A percentile compares a stretch with the other conserved stretches of the same genome.
These are phyloP conservation scores for Puya raimondii DNA, from an alignment of 176 grass and related monocot species.

Conservation along the genomic window DNA sequence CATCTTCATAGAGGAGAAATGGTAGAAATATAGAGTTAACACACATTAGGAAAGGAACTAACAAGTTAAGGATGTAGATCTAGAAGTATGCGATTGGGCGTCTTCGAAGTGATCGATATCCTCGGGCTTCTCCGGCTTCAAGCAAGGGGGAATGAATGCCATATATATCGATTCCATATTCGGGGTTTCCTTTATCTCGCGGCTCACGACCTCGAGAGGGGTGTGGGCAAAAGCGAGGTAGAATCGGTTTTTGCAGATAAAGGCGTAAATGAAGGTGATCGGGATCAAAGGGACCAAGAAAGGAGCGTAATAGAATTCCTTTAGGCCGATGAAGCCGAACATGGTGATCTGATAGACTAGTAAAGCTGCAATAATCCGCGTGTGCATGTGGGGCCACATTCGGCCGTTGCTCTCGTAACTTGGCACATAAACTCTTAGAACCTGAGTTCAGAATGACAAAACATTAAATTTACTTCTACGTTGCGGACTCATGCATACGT, in stretches of 20 bases:
- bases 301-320: conserved; percentile 11
- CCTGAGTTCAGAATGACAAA: conserved; percentile 27
- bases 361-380: conserved; percentile 46
- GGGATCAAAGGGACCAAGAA: conserved; percentile 33
- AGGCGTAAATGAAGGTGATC: conserved; percentile 51
- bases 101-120: conserved; percentile 67
- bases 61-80: conserved; percentile 50
- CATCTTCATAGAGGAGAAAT: conserved; percentile 1
- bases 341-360: conserved; percentile 78
- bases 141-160: conserved; percentile 53
- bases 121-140: conserved; percentile 60
- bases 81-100: conserved; percentile 42
- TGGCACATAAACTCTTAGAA: conserved; percentile 63
- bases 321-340: conserved; percentile 54
- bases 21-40: background rate
- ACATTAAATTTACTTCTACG: background rate
- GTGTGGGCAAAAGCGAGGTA: conserved; percentile 52
- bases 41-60: conserved; percentile 1
- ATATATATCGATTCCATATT: conserved; percentile 65
- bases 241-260: conserved; percentile 48
- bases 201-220: conserved; percentile 55
- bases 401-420: conserved; percentile 73
- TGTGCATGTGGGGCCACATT: conserved; percentile 98
- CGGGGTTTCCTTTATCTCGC: conserved; percentile 40
- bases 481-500: background rate